Percentiles rank a stretch among this genome's conserved stretches.
These are phyloP conservation scores for Casaregolazyma lundiana DNA, from an alignment of 1,139 yeast species.

Conservation along the genomic window DNA sequence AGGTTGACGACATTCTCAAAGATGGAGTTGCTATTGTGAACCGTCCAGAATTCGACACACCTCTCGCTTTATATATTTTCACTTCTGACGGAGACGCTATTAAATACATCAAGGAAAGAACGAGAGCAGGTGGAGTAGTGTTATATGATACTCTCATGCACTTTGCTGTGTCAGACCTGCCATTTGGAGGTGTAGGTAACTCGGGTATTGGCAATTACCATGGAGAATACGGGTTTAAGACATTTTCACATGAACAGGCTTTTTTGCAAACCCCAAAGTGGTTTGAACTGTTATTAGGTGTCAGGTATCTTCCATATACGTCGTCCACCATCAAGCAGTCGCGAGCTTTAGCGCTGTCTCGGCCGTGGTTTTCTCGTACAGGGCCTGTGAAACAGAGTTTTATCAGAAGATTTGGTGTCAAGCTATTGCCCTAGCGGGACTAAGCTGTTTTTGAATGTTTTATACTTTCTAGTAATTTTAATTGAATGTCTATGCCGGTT, in stretches of 20 bases:
- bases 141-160: slow-evolving; percentile 74
- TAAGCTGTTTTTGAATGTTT: too few relatives aligned
- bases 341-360: slow-evolving; percentile 11
- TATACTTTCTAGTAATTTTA: too few relatives aligned
- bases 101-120: slow-evolving; percentile 44
- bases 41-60: slow-evolving; percentile 61
- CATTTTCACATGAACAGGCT: slow-evolving; percentile 75
- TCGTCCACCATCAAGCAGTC: slow-evolving; percentile 33
- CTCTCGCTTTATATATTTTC: slow-evolving; percentile 78
- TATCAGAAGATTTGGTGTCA: slow-evolving; percentile 17
- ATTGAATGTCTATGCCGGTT: too few relatives aligned
- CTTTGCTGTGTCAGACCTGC: slow-evolving; percentile 64
- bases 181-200: slow-evolving; percentile 88
- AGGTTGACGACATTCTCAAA: slow-evolving; percentile 46
- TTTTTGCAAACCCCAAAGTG: slow-evolving; percentile 63
- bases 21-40: slow-evolving; percentile 48
- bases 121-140: slow-evolving; percentile 72
- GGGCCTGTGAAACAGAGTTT: slow-evolving; percentile 23
- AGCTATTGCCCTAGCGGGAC: too few relatives aligned
- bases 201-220: slow-evolving; percentile 76
- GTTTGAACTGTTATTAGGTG: slow-evolving; percentile 53
- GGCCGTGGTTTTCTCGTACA: slow-evolving; percentile 22
- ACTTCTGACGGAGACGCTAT: slow-evolving; percentile 53
- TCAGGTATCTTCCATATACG: slow-evolving; percentile 68
- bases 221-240: slow-evolving; percentile 64